Conservation (phyloP, 2,329 filamentous ascomycete genomes). For the Ascomycota sp. region DNA sequence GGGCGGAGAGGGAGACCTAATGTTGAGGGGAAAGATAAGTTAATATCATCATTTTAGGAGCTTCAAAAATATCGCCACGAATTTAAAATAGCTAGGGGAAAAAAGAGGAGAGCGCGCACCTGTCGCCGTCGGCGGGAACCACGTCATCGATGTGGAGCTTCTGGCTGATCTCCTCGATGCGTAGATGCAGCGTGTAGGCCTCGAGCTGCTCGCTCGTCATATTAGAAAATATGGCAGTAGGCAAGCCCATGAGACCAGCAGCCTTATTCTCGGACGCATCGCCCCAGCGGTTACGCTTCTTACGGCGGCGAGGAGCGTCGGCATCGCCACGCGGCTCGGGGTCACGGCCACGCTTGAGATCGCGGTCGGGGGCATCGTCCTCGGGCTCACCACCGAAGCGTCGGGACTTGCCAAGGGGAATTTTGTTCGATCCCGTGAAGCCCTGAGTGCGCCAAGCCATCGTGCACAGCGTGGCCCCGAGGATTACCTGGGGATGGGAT, state of each 20-base stretch:
- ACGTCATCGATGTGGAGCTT: slow-evolving; percentile 99
- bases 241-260: slow-evolving; percentile 88
- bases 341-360: slow-evolving; percentile 76
- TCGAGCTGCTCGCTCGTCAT: slow-evolving; percentile 98
- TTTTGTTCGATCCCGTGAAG: slow-evolving; percentile 96
- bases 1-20: slow-evolving; percentile 79
- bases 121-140: slow-evolving; percentile 85
- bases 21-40: slow-evolving; percentile 3
- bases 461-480: slow-evolving; percentile 5
- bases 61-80: not conserved
- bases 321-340: slow-evolving; percentile 50
- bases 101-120: slow-evolving; percentile 33
- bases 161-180: slow-evolving; percentile 97
- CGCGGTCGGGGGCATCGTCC: slow-evolving; percentile 19
- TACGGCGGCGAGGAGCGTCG: slow-evolving; percentile 73
- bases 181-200: slow-evolving; percentile 85
- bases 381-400: slow-evolving; percentile 47
- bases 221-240: slow-evolving; percentile 86
- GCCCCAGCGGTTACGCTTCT: slow-evolving; percentile 98
- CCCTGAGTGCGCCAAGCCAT: slow-evolving; percentile 58
- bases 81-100: not conserved
- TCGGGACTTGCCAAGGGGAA: slow-evolving; percentile 74
- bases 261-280: slow-evolving; percentile 97
- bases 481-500: slow-evolving; percentile 3
- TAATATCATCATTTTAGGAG: slow-evolving; percentile 1